These are phyloP conservation scores for Ustilaginoidea virens DNA, from an alignment of 2,329 filamentous ascomycete genomes.

Conservation along the genomic window DNA sequence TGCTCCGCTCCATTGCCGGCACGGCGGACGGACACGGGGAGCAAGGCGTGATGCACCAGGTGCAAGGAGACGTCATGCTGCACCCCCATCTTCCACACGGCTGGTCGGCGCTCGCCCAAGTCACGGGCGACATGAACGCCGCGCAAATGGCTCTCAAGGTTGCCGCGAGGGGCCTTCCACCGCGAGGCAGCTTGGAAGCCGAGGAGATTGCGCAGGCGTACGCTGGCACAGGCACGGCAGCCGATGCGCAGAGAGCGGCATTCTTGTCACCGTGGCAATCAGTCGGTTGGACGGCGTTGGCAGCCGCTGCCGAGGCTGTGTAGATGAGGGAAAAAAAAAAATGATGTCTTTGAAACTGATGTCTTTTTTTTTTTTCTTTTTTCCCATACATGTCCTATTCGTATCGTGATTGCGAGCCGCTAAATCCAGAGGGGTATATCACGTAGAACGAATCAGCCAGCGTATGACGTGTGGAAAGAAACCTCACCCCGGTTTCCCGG, in stretches of 20 bases:
- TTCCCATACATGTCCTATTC: no score
- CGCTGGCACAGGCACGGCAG: slow-evolving; percentile 53
- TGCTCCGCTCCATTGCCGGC: slow-evolving; percentile 60
- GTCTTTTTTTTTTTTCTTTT: no score
- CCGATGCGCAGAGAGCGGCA: slow-evolving; percentile 62
- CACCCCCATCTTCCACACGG: slow-evolving; percentile 64
- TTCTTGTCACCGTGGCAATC: slow-evolving; percentile 68
- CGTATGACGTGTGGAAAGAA: no score
- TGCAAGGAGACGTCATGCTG: slow-evolving; percentile 65
- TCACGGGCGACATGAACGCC: slow-evolving; percentile 34
- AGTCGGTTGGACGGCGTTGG: slow-evolving; percentile 48
- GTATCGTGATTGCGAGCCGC: no score
- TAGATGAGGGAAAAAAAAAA: slow-evolving; percentile 6
- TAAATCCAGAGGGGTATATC: no score
- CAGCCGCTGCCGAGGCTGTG: slow-evolving; percentile 10
- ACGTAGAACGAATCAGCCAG: no score
- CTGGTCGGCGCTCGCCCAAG: slow-evolving; percentile 60
- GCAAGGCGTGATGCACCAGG: slow-evolving; percentile 42
- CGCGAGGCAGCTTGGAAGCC: slow-evolving; percentile 51
- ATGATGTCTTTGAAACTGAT: slow-evolving; percentile 3
- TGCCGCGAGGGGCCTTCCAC: slow-evolving; percentile 60
- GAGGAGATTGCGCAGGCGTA: slow-evolving; percentile 58
- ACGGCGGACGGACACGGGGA: slow-evolving; percentile 33
- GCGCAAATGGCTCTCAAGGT: slow-evolving; percentile 71
- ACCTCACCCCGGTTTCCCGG: no score